phyloP scores from a whole-genome alignment of 441 rosid species.

The Capsella rubella region DNA sequence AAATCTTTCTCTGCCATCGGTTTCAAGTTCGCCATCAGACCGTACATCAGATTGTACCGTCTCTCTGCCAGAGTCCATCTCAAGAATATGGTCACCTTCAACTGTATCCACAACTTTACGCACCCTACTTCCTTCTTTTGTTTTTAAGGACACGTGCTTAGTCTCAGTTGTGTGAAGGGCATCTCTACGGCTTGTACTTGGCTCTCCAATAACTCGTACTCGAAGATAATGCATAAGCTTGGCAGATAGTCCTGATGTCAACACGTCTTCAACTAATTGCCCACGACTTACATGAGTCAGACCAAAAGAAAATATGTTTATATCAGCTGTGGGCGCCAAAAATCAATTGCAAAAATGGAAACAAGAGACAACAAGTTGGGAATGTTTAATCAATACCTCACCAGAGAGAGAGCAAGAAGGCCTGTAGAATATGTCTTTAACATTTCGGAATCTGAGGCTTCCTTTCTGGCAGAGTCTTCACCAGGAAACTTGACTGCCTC shows the following conservation, averaged over 20 bases:
- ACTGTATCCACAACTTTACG: constrained; percentile 70
- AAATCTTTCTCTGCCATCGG: constrained; percentile 63
- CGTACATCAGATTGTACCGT: constrained; percentile 55
- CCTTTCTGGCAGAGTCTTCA: constrained; percentile 66
- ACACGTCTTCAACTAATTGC: constrained; percentile 89
- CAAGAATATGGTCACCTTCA: constrained; percentile 60
- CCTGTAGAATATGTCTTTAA: constrained; percentile 92
- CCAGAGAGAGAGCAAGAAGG: constrained; percentile 89
- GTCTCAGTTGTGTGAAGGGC: constrained; percentile 56
- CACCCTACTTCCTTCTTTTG: constrained; percentile 83
- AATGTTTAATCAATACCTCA: constrained; percentile 57
- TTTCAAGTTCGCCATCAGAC: constrained; percentile 55
- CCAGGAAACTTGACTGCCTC: constrained; percentile 62
- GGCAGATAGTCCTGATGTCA: constrained; percentile 89
- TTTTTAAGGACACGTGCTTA: constrained; percentile 63
- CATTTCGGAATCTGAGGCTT: constrained; percentile 85
- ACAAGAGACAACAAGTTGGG: constrained; percentile 25
- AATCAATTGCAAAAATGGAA: constrained; percentile 3
- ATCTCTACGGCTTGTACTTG: constrained; percentile 71
- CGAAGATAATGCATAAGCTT: constrained; percentile 99
- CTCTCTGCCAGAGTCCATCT: constrained; percentile 48
- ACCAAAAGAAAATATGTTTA: constrained; percentile 35
- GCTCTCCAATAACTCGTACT: constrained; percentile 84
- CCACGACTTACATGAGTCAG: constrained; percentile 63
- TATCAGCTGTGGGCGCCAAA: constrained; percentile 32